These are phyloP conservation scores for Pyrrhoderma noxium DNA, from an alignment of 1,284 basidiomycete genomes.

Conservation along the genomic window DNA sequence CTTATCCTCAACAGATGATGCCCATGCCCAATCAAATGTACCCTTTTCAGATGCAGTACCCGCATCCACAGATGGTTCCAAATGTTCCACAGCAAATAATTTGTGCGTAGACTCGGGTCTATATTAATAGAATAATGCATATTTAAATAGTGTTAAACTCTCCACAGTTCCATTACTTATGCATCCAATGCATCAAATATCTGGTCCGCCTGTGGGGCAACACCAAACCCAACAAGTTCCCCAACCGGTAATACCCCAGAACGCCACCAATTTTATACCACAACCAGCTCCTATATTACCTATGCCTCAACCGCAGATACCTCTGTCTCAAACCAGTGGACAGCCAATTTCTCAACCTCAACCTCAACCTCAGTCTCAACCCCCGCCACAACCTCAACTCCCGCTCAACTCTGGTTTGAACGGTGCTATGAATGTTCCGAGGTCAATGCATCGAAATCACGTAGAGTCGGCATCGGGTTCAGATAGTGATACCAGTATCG, in stretches of 20 bases:
- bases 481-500: neutral
- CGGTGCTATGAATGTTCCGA: neutral
- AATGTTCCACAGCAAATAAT: neutral
- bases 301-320: slow-evolving; percentile 2
- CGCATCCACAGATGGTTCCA: slow-evolving; percentile 5
- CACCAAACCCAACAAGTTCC: neutral
- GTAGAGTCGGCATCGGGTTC: neutral
- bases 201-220: slow-evolving; percentile 6
- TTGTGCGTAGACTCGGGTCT: neutral
- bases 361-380: neutral
- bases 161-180: slow-evolving; percentile 12
- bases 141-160: neutral
- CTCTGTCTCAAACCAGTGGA: neutral
- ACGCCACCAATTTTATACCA: no score
- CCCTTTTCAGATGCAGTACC: neutral
- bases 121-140: no score
- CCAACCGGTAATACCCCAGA: neutral
- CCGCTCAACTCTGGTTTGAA: neutral
- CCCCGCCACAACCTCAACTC: neutral
- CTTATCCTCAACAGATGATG: slow-evolving; percentile 4
- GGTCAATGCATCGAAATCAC: neutral
- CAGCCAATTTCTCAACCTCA: slow-evolving; percentile 4
- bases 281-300: neutral
- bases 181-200: slow-evolving; percentile 14
- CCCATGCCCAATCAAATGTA: slow-evolving; percentile 9